Percentiles rank a stretch among this genome's conserved stretches.
These are phyloP conservation scores for Blastocladiella britannica DNA, from an alignment of 192 early-diverging fungal genomes.

Conservation along the genomic window DNA sequence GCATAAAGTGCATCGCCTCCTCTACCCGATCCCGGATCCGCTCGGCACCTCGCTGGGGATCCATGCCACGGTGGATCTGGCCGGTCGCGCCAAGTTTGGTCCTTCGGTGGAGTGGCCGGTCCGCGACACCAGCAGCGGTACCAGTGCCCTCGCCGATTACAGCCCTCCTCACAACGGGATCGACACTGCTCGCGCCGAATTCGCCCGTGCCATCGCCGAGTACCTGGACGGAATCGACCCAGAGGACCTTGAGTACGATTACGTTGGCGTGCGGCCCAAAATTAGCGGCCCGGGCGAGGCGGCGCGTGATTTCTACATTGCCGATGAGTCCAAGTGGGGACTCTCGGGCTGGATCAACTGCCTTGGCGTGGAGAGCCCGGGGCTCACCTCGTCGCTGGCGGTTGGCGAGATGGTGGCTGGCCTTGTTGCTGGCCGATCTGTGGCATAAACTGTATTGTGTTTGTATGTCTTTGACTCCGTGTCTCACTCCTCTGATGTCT, in stretches of 20 bases:
- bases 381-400: constrained; percentile 57
- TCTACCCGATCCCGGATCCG: constrained; percentile 62
- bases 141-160: constrained; percentile 38
- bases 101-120: constrained; percentile 42
- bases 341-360: constrained; percentile 47
- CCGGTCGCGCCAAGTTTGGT: constrained; percentile 53
- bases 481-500: no score
- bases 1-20: constrained; percentile 27
- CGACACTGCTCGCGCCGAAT: constrained; percentile 4
- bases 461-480: no score
- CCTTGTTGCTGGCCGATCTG: no score
- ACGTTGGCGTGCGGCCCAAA: constrained; percentile 71
- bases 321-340: constrained; percentile 24
- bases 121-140: no score
- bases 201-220: constrained; percentile 27
- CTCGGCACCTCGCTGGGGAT: constrained; percentile 49
- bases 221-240: constrained; percentile 39
- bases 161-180: no score
- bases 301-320: constrained; percentile 58
- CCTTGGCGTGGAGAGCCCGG: constrained; percentile 69
- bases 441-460: no score
- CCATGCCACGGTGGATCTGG: constrained; percentile 60
- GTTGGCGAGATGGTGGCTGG: no score
- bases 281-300: constrained; percentile 43
- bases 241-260: constrained; percentile 42